Base-by-base conservation (phyloP, 2,329 filamentous ascomycete species). In the Tolypocladium sp. region DNA sequence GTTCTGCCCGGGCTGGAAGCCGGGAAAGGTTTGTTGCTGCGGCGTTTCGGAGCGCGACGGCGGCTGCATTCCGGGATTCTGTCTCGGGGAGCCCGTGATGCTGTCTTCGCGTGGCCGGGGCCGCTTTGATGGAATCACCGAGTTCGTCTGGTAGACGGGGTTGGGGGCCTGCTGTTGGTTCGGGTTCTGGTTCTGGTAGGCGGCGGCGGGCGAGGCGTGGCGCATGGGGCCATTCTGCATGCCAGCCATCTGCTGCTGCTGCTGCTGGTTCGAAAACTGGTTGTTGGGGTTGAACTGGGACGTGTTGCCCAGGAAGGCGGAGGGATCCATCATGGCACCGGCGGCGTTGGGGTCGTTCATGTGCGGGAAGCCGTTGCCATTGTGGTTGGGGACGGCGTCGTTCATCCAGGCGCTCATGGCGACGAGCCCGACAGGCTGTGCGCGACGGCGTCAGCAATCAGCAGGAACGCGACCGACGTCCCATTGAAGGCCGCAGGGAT, bases 31-130 rank as follows among this genome's bases (percentile, higher is more conserved):
- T 63, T 86, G 82, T 70, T 93, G 90, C 68, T 91, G 90, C 40
- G 93, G 93, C 37, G 93, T 97, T 71, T 96, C 92, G 67, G 93
- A 93, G 74, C 93, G 90, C 75, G 93, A 95, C 30, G 85, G 86
- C 55, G 90, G 89, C 37, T 91, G 75, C 76, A 89, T 89, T 64
- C 84, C 85, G 6, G 88, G 83, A 59, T 88, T 86, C 70, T 88
- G 89, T 68, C 87, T 83, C 57, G 93, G 92, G 38, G 92, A 95
- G 71, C 89, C 87, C 65, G 87, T 88, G 69, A 94, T 82, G 69
- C 87, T 92, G 73, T 97, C 92, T 75, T 96, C 91, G 70, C 85
- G 80, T 57, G 89, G 88, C 54, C 90, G 84, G 58, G 90, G 84
- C 68, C 94, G 86, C 77, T 97, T 99, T 27, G 92, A 93, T 60